These are phyloP conservation scores for Hypoxylon fuscum DNA, from an alignment of 495 filamentous ascomycete species.

Conservation along the genomic window DNA sequence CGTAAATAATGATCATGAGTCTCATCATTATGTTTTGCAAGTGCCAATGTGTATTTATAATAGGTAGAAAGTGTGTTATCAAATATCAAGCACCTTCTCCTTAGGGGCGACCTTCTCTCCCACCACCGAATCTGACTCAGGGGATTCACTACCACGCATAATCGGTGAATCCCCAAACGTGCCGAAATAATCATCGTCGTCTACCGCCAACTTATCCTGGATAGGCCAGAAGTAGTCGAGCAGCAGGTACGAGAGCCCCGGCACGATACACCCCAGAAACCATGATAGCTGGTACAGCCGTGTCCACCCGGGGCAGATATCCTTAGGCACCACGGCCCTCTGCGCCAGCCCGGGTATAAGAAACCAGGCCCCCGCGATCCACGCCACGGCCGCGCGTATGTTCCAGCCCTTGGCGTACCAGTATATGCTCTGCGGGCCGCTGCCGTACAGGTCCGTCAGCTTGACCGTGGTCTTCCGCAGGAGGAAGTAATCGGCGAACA, in stretches of 20 bases:
- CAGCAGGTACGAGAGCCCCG: constrained; percentile 1
- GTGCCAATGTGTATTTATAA: too few relatives aligned
- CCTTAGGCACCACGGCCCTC: not conserved
- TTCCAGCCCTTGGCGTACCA: constrained; percentile 6
- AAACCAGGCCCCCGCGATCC: constrained; percentile 2
- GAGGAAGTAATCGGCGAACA: constrained; percentile 12
- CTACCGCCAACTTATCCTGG: constrained; percentile 3
- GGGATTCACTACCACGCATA: not conserved
- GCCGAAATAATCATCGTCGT: constrained; percentile 6
- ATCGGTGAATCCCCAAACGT: constrained; percentile 1
- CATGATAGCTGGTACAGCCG: constrained; percentile 5
- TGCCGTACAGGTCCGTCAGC: constrained; percentile 5
- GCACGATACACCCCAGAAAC: not conserved
- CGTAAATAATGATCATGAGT: too few relatives aligned
- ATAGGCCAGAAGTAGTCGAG: constrained; percentile 15
- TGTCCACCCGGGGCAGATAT: constrained; percentile 2
- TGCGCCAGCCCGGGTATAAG: constrained; percentile 1
- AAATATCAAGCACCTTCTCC: too few relatives aligned
- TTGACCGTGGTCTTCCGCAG: constrained; percentile 4
- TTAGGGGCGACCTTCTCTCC: too few relatives aligned
- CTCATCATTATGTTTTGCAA: too few relatives aligned
- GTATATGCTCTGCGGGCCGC: not conserved
- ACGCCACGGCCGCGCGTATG: not conserved
- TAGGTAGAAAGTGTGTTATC: too few relatives aligned
- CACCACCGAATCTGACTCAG: not conserved